Percentiles rank a stretch among this genome's conserved stretches.
Conservation (phyloP, 1,284 basidiomycete genomes). For the Cryptococcus wingfieldii region DNA sequence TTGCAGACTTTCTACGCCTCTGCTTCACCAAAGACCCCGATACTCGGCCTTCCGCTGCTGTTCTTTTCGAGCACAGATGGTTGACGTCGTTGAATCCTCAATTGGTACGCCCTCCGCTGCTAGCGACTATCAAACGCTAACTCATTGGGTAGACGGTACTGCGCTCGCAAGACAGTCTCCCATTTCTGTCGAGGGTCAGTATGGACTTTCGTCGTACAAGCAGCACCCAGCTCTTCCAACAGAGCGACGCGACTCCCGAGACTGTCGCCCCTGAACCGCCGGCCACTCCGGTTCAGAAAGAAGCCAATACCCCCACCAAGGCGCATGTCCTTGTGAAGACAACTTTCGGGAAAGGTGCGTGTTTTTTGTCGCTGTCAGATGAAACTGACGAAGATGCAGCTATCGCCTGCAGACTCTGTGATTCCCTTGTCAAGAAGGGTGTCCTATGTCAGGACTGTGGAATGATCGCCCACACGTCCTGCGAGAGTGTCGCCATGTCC, state of each 20-base stretch:
- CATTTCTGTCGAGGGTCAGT: slow-evolving; percentile 85
- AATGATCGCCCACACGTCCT: slow-evolving; percentile 79
- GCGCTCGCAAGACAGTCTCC: slow-evolving; percentile 86
- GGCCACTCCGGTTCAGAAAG: too few relatives aligned
- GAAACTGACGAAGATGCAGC: slow-evolving; percentile 53
- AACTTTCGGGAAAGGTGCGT: slow-evolving; percentile 82
- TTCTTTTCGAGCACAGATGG: slow-evolving; percentile 86
- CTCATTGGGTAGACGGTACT: slow-evolving; percentile 57
- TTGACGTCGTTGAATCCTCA: slow-evolving; percentile 70
- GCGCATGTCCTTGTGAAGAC: slow-evolving; percentile 86
- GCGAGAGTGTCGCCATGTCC: slow-evolving; percentile 65
- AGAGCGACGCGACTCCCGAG: slow-evolving; percentile 9
- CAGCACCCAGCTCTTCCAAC: slow-evolving; percentile 46
- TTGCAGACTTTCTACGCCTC: slow-evolving; percentile 69
- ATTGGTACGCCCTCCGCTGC: slow-evolving; percentile 59
- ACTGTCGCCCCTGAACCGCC: slow-evolving; percentile 14
- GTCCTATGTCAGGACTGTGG: slow-evolving; percentile 85
- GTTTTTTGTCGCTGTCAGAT: slow-evolving; percentile 9
- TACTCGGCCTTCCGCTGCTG: slow-evolving; percentile 71
- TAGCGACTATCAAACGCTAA: not conserved
- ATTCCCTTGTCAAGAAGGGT: slow-evolving; percentile 75
- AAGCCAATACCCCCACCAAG: slow-evolving; percentile 34
- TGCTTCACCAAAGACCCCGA: slow-evolving; percentile 87
- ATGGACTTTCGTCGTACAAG: slow-evolving; percentile 72
- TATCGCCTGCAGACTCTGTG: slow-evolving; percentile 80